Conservation (phyloP, 2,329 filamentous ascomycete species). For the Albifimbria verrucaria region DNA sequence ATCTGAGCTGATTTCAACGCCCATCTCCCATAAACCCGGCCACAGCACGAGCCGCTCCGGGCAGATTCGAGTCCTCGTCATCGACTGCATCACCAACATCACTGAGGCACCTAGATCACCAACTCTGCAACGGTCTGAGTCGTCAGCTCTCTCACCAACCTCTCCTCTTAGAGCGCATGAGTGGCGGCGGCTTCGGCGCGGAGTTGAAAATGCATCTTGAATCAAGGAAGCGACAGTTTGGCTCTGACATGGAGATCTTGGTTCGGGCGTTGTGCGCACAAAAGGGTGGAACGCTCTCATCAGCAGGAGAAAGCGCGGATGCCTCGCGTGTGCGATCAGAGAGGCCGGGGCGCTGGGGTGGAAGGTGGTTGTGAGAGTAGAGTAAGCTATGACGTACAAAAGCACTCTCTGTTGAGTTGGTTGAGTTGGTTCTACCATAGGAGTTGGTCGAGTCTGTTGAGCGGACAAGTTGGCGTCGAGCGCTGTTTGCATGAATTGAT, state of each 20-base stretch:
- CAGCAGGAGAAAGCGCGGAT: conserved; percentile 64
- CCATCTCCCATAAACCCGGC: conserved; percentile 25
- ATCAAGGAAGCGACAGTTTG: conserved; percentile 54
- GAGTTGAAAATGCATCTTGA: conserved; percentile 54
- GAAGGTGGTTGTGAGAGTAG: conserved; percentile 62
- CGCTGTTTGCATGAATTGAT: no score
- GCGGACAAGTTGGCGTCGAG: no score
- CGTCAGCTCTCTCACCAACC: conserved; percentile 10
- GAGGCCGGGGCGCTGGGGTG: conserved; percentile 71
- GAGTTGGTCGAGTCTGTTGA: no score
- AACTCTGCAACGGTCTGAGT: conserved; percentile 29
- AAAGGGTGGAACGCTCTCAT: conserved; percentile 72
- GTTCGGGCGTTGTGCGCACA: conserved; percentile 71
- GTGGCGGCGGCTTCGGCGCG: conserved; percentile 38
- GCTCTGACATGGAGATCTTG: conserved; percentile 66
- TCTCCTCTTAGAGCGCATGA: conserved; percentile 29
- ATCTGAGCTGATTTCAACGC: conserved; percentile 40
- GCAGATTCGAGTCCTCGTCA: conserved; percentile 47
- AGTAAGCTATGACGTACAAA: conserved; percentile 28
- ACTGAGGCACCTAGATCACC: conserved; percentile 46
- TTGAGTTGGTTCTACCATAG: no score
- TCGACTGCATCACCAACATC: conserved; percentile 61
- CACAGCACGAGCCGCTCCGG: conserved; percentile 18
- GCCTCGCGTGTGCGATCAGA: conserved; percentile 69
- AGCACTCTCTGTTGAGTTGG: background rate